Evolutionary conservation across 306 rosid species (phyloP).

Genomic region (Prunus armeniaca): DNA sequence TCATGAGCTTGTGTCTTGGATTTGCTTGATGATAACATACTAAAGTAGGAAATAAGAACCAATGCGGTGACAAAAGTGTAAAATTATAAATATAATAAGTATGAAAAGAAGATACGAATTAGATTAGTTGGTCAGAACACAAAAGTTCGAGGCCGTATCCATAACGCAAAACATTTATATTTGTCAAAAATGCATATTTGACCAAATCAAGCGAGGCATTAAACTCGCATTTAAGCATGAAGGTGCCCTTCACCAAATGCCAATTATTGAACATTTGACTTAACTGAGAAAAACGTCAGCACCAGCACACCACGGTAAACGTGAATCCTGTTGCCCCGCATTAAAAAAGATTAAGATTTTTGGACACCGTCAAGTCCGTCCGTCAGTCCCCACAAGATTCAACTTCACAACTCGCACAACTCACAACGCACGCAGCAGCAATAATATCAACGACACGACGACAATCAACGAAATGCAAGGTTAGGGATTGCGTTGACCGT

Average conservation of each 20-base stretch:
- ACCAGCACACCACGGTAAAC: too few relatives aligned
- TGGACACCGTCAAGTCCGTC: background rate
- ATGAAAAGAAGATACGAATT: accelerated
- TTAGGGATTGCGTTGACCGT: slow-evolving; percentile 23
- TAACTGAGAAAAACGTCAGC: background rate
- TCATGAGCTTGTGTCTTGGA: background rate
- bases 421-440: background rate
- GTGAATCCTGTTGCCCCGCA: background rate
- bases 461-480: background rate
- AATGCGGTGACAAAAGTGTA: background rate
- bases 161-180: too few relatives aligned
- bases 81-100: too few relatives aligned
- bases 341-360: background rate
- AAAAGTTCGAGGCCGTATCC: too few relatives aligned
- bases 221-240: background rate
- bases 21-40: background rate
- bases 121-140: accelerated
- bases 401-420: background rate
- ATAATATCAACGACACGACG: slow-evolving; percentile 7
- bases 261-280: background rate
- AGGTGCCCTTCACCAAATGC: background rate
- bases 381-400: background rate
- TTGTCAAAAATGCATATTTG: background rate
- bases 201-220: background rate
- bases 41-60: background rate